A percentile compares a stretch with the other conserved stretches of the same genome.
These are phyloP conservation scores for Miscanthus lutarioriparius DNA, from an alignment of 176 grass and related monocot genomes.

Conservation along the genomic window DNA sequence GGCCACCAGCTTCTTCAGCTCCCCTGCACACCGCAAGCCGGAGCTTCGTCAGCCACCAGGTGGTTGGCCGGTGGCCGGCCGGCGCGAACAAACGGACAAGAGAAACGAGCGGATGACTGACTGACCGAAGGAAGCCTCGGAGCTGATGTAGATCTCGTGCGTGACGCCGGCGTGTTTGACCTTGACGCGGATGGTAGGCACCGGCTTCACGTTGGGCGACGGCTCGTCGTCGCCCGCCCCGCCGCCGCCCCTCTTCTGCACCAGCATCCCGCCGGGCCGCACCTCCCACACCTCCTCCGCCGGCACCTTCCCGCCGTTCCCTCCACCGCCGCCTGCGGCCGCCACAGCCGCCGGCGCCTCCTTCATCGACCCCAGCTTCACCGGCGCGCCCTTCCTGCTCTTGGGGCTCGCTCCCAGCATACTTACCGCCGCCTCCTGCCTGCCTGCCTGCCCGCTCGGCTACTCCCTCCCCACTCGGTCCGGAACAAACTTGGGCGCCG, in stretches of 20 bases:
- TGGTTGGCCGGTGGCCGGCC: too few species aligned
- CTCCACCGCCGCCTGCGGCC: background rate
- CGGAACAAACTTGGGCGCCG: background rate
- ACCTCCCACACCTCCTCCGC: slow-evolving; percentile 91
- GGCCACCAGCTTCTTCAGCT: slow-evolving; percentile 81
- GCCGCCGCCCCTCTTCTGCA: slow-evolving; percentile 67
- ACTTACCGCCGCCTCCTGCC: background rate
- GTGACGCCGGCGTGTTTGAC: slow-evolving; percentile 68
- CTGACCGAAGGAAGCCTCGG: slow-evolving; percentile 71
- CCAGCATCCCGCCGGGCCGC: slow-evolving; percentile 86
- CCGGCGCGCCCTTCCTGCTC: slow-evolving; percentile 38
- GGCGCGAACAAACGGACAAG: background rate
- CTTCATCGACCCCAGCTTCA: slow-evolving; percentile 42
- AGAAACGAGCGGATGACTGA: background rate
- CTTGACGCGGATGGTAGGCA: slow-evolving; percentile 88
- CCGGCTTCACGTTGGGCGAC: slow-evolving; percentile 47
- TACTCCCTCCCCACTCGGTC: too few species aligned
- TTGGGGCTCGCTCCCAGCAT: slow-evolving; percentile 57
- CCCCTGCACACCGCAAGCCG: slow-evolving; percentile 42
- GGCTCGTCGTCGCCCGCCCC: slow-evolving; percentile 32
- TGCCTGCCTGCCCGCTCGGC: background rate
- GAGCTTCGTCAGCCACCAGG: too few species aligned
- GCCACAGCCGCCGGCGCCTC: background rate
- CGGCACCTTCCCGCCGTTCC: slow-evolving; percentile 24
- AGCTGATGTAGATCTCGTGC: slow-evolving; percentile 98